Percentiles rank a stretch among this genome's conserved stretches.
Conservation (phyloP, 768 basidiomycete genomes). For the Amanita thiersii region DNA sequence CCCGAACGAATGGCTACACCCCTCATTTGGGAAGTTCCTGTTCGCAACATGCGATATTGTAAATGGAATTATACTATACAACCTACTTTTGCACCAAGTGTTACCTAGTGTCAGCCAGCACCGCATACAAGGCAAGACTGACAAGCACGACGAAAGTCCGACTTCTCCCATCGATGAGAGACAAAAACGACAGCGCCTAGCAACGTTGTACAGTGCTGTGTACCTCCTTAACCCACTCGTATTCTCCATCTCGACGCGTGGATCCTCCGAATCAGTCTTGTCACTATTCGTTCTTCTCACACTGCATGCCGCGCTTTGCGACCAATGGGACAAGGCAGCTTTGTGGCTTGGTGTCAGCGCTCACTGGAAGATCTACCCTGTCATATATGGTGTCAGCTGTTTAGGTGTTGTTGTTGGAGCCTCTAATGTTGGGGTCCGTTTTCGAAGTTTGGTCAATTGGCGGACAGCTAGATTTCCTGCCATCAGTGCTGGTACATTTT, state of each 20-base stretch:
- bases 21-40: slow-evolving; percentile 85
- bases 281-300: slow-evolving; percentile 70
- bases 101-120: slow-evolving; percentile 21
- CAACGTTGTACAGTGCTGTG: slow-evolving; percentile 52
- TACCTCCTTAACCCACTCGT: slow-evolving; percentile 94
- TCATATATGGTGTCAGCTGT: slow-evolving; percentile 82
- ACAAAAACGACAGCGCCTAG: slow-evolving; percentile 18
- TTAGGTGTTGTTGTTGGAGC: slow-evolving; percentile 41
- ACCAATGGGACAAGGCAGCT: slow-evolving; percentile 59
- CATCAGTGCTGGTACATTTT: slow-evolving; percentile 66
- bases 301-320: slow-evolving; percentile 49
- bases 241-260: slow-evolving; percentile 93
- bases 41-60: slow-evolving; percentile 81
- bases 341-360: slow-evolving; percentile 72
- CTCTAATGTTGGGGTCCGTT: slow-evolving; percentile 8
- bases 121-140: slow-evolving; percentile 7
- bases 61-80: slow-evolving; percentile 67
- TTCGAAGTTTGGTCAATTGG: slow-evolving; percentile 35
- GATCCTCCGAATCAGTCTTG: slow-evolving; percentile 89
- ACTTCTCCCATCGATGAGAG: no score
- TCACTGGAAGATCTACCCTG: slow-evolving; percentile 97
- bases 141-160: slow-evolving; percentile 6
- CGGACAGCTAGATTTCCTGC: slow-evolving; percentile 55
- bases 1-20: slow-evolving; percentile 75
- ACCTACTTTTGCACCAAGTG: slow-evolving; percentile 43